Evolutionary conservation across 2,329 filamentous ascomycete species (phyloP).

Genomic region (Pseudogymnoascus sp.): DNA sequence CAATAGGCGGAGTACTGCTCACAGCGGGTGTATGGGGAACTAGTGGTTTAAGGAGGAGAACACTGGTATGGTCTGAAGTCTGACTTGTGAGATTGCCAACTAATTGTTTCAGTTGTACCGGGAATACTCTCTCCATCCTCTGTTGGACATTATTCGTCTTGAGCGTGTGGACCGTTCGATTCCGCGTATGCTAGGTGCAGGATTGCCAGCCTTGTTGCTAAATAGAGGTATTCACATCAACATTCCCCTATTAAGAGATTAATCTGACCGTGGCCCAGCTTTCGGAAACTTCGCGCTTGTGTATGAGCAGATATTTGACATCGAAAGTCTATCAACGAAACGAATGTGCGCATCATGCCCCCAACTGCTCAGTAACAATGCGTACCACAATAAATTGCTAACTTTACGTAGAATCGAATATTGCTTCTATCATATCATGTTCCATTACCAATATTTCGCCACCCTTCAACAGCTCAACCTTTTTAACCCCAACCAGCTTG

Average conservation of each 20-base stretch:
- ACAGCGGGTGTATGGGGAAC: conserved; percentile 29
- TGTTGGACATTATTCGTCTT: conserved; percentile 22
- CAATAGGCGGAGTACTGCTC: conserved; percentile 22
- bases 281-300: conserved; percentile 17
- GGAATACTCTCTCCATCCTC: conserved; percentile 21
- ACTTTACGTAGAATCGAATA: conserved; percentile 20
- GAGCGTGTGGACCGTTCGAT: conserved; percentile 20
- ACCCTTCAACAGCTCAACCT: conserved; percentile 28
- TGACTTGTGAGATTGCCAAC: conserved; percentile 4
- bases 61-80: conserved; percentile 21
- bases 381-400: conserved; percentile 10
- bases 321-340: conserved; percentile 10
- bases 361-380: conserved; percentile 16
- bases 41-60: conserved; percentile 26
- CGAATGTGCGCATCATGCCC: conserved; percentile 7
- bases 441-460: conserved; percentile 27
- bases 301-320: conserved; percentile 12
- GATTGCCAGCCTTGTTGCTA: conserved; percentile 25
- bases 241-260: background rate
- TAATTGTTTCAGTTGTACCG: conserved; percentile 25
- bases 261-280: background rate
- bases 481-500: conserved; percentile 17
- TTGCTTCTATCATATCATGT: conserved; percentile 20
- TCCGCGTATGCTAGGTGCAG: conserved; percentile 21
- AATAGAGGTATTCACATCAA: conserved; percentile 19